Evolutionary conservation across 1,284 basidiomycete genomes (phyloP).

Genomic region (Ganoderma boninense): DNA sequence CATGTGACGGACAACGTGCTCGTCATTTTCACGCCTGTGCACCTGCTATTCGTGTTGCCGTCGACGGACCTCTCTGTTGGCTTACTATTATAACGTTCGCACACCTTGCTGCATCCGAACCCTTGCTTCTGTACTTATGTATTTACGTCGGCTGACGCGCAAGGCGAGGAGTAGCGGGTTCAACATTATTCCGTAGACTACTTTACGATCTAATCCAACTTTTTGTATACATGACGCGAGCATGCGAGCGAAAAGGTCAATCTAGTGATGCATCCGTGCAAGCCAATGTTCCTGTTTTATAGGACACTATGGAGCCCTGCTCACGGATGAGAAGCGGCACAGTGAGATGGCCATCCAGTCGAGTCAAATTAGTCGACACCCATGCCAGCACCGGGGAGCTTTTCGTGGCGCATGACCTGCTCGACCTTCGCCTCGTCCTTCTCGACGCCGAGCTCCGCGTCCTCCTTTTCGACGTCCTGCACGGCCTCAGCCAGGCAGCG

Average conservation of each 20-base stretch:
- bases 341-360: not conserved
- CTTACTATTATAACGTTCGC: not conserved
- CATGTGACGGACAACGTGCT: not conserved
- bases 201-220: constrained; percentile 22
- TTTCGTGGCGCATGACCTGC: constrained; percentile 51
- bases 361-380: constrained; percentile 24
- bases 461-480: constrained; percentile 41
- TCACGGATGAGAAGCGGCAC: not conserved
- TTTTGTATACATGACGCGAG: constrained; percentile 11
- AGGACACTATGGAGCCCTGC: not conserved
- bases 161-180: constrained; percentile 13
- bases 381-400: constrained; percentile 20
- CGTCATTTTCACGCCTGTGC: not conserved
- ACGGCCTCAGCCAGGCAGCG: constrained; percentile 65
- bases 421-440: constrained; percentile 69
- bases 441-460: constrained; percentile 47
- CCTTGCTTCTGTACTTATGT: not conserved
- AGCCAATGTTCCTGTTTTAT: not conserved
- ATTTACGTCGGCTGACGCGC: not conserved
- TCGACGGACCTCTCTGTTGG: not conserved
- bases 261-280: not conserved
- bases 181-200: constrained; percentile 24
- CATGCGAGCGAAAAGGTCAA: not conserved
- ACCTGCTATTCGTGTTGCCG: not conserved
- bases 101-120: not conserved